A percentile compares a stretch with the other conserved stretches of the same genome.
phyloP scores from a whole-genome alignment of 306 rosid species.

The Begonia loranthoides region DNA sequence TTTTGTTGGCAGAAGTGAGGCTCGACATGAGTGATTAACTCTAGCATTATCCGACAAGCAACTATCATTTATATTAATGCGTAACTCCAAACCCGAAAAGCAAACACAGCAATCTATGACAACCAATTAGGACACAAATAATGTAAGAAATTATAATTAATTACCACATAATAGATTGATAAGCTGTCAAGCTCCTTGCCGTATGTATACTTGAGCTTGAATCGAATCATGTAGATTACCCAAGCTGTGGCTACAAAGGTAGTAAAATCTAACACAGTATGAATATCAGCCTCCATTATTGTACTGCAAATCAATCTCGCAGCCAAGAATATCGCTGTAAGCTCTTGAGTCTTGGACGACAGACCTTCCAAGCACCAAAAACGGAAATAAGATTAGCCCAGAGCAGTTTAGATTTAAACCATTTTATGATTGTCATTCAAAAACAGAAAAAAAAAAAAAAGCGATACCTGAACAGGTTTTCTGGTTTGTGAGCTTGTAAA shows the following conservation, averaged over 20 bases:
- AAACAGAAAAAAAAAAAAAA: background rate
- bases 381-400: background rate
- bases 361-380: slow-evolving; percentile 33
- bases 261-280: slow-evolving; percentile 31
- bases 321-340: slow-evolving; percentile 48
- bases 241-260: slow-evolving; percentile 36
- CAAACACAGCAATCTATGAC: too few relatives aligned
- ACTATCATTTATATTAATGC: too few relatives aligned
- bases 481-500: slow-evolving; percentile 55
- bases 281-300: slow-evolving; percentile 24
- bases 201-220: slow-evolving; percentile 51
- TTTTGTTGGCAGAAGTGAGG: too few relatives aligned
- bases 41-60: too few relatives aligned
- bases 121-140: too few relatives aligned
- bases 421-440: background rate
- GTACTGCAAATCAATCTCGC: slow-evolving; percentile 31
- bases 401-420: too few relatives aligned
- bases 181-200: slow-evolving; percentile 54
- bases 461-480: slow-evolving; percentile 70
- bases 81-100: too few relatives aligned
- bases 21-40: too few relatives aligned
- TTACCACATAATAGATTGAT: slow-evolving; percentile 45
- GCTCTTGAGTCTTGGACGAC: slow-evolving; percentile 62
- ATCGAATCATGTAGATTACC: slow-evolving; percentile 53
- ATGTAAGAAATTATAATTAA: background rate